Evolutionary conservation across 2,329 filamentous ascomycete genomes (phyloP).

Genomic region (Nemania sp.): DNA sequence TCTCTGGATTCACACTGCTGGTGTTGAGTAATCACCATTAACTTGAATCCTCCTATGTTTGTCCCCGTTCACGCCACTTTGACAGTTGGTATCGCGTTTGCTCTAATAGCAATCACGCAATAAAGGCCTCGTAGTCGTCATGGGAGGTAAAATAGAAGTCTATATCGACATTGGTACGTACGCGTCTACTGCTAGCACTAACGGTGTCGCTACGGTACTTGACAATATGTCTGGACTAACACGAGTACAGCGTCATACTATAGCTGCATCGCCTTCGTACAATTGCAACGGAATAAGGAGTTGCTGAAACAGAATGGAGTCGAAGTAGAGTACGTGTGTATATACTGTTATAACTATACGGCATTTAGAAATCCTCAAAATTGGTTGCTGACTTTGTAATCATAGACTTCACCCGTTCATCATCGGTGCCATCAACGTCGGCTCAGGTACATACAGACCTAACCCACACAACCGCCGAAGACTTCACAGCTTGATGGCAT

Average conservation of each 20-base stretch:
- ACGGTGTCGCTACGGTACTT: neutral
- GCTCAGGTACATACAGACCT: constrained; percentile 48
- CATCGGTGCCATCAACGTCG: constrained; percentile 67
- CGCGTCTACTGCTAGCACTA: neutral
- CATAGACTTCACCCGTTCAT: constrained; percentile 71
- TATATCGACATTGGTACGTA: constrained; percentile 68
- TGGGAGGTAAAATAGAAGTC: constrained; percentile 65
- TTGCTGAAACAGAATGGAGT: constrained; percentile 61
- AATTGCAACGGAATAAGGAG: constrained; percentile 60
- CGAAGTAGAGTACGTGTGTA: constrained; percentile 62
- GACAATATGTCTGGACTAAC: constrained; percentile 4
- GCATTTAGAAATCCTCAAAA: neutral
- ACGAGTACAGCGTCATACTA: constrained; percentile 62
- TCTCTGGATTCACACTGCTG: too few relatives aligned
- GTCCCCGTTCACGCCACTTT: too few relatives aligned
- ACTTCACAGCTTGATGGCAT: too few relatives aligned
- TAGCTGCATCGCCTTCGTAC: constrained; percentile 59
- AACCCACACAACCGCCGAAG: neutral
- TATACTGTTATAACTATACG: neutral
- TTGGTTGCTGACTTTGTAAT: neutral
- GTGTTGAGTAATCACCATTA: constrained; percentile 15
- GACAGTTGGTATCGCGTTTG: neutral
- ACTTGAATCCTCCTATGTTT: too few relatives aligned
- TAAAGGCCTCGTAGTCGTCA: constrained; percentile 37
- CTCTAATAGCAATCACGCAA: neutral